Percentiles rank a stretch among this genome's conserved stretches.
phyloP scores from a whole-genome alignment of 2,329 filamentous ascomycete species.

The Podosphaera fusca region DNA sequence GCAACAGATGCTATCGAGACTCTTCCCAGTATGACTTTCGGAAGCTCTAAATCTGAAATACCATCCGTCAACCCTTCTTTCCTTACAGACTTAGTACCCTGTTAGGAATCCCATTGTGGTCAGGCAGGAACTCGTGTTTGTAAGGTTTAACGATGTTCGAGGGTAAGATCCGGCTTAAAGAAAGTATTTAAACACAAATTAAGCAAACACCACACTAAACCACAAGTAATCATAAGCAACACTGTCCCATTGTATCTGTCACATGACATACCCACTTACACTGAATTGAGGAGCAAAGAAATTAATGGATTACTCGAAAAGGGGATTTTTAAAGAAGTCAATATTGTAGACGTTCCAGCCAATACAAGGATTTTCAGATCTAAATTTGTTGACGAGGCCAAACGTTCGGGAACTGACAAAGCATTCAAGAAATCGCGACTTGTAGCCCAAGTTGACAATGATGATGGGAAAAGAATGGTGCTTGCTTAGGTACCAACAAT shows the following conservation, averaged over 20 bases:
- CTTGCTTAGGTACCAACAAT: slow-evolving; percentile 3
- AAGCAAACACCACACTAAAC: too few species aligned
- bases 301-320: background rate
- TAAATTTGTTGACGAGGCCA: background rate
- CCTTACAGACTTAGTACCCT: background rate
- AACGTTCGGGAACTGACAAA: background rate
- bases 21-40: background rate
- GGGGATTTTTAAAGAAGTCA: background rate
- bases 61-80: too few species aligned
- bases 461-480: slow-evolving; percentile 2
- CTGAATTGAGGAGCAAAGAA: background rate
- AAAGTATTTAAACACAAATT: too few species aligned
- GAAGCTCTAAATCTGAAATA: background rate
- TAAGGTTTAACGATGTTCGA: too few species aligned
- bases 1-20: background rate
- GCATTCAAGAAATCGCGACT: slow-evolving; percentile 1
- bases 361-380: background rate
- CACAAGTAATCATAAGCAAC: too few species aligned
- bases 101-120: too few species aligned
- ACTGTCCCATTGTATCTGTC: too few species aligned
- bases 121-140: too few species aligned
- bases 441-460: slow-evolving; percentile 3
- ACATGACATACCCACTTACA: background rate
- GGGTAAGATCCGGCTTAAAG: too few species aligned
- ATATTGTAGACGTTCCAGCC: background rate